phyloP scores from a whole-genome alignment of 768 basidiomycete genomes.

The Rubroboletus pulcherrimus region DNA sequence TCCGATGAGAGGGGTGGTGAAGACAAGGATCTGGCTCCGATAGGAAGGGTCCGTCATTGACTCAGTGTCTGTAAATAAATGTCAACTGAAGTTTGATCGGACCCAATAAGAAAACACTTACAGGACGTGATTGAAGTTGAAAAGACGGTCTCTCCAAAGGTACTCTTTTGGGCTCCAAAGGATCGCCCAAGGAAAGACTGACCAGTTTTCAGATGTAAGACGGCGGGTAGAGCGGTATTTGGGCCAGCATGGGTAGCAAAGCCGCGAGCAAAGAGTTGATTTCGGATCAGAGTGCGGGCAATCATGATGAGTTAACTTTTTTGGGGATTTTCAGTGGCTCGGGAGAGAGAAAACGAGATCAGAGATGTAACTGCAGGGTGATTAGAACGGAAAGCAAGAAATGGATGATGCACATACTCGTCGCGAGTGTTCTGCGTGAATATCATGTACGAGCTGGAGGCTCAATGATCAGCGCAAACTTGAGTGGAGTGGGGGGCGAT shows the following conservation, averaged over 20 bases:
- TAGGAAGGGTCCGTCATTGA: conserved; percentile 99
- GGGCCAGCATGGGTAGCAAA: conserved; percentile 65
- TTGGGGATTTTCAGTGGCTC: conserved; percentile 26
- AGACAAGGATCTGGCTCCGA: conserved; percentile 95
- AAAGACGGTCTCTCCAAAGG: conserved; percentile 97
- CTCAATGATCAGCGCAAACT: conserved; percentile 11
- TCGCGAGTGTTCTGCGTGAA: conserved; percentile 86
- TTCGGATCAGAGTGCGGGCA: conserved; percentile 47
- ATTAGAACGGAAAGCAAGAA: conserved; percentile 19
- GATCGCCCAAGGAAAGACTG: conserved; percentile 87
- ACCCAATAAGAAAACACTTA: conserved; percentile 36
- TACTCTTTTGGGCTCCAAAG: conserved; percentile 84
- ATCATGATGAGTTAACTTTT: conserved; percentile 47
- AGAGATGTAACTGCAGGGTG: conserved; percentile 68
- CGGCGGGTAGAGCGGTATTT: conserved; percentile 58
- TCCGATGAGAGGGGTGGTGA: conserved; percentile 96
- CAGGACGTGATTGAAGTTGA: conserved; percentile 98
- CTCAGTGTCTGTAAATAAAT: conserved; percentile 75
- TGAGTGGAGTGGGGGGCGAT: neutral
- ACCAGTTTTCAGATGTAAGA: conserved; percentile 89
- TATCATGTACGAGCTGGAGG: conserved; percentile 56
- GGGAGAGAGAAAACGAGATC: conserved; percentile 85
- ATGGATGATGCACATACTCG: conserved; percentile 54
- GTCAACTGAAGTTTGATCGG: conserved; percentile 4
- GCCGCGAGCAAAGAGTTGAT: conserved; percentile 51